Evolutionary conservation across 2,329 filamentous ascomycete species (phyloP).

Genomic region (Daldinia sp.): DNA sequence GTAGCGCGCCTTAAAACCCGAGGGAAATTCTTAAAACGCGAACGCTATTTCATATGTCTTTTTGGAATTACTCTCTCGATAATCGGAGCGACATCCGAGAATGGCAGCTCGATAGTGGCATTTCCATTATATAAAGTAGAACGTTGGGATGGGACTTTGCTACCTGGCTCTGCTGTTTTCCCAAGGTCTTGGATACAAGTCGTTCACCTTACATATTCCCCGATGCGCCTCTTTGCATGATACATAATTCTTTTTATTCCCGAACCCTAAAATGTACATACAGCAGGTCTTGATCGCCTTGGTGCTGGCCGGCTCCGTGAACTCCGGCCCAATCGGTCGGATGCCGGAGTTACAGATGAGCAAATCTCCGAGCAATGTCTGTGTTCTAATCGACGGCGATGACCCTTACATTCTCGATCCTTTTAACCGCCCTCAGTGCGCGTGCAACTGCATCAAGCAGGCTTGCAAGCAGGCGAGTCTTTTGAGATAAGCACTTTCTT

Average conservation of each 20-base stretch:
- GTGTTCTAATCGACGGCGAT: slow-evolving; percentile 24
- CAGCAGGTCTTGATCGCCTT: slow-evolving; percentile 12
- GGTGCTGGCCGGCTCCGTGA: slow-evolving; percentile 10
- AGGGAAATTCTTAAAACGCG: not conserved
- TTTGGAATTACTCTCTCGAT: not conserved
- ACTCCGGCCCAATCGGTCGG: not conserved
- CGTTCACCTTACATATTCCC: not conserved
- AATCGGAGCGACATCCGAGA: not conserved
- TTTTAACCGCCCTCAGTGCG: slow-evolving; percentile 27
- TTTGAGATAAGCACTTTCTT: not conserved
- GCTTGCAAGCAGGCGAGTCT: slow-evolving; percentile 21
- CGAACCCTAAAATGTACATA: slow-evolving; percentile 7
- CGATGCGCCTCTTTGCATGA: not conserved
- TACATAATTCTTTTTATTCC: not conserved
- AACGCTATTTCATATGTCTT: not conserved
- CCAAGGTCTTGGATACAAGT: not conserved
- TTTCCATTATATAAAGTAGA: not conserved
- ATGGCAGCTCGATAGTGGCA: not conserved
- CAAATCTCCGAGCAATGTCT: slow-evolving; percentile 3
- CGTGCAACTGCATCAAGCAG: slow-evolving; percentile 23
- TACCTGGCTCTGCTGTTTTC: not conserved
- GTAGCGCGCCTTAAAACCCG: not conserved
- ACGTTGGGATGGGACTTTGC: not conserved
- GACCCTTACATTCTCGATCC: slow-evolving; percentile 23
- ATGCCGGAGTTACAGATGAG: not conserved